Evolutionary conservation across 2,329 filamentous ascomycete species (phyloP).

Genomic region (Drechslera avenae): DNA sequence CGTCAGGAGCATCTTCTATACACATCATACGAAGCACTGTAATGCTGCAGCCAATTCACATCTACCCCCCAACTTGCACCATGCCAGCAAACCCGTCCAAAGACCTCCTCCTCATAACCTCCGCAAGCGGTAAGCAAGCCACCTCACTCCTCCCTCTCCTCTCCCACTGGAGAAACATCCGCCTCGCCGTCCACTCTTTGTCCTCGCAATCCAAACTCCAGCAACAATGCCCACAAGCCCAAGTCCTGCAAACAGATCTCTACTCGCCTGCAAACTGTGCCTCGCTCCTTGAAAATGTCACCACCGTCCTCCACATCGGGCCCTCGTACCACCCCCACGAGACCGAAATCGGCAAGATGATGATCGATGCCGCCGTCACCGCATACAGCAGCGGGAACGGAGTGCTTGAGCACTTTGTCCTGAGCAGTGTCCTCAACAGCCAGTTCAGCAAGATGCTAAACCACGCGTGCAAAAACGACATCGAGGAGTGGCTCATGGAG

Average conservation of each 20-base stretch:
- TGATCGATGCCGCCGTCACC: conserved; percentile 38
- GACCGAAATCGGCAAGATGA: conserved; percentile 40
- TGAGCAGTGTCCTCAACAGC: conserved; percentile 41
- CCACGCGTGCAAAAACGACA: conserved; percentile 44
- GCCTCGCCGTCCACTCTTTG: conserved; percentile 40
- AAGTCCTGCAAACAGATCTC: conserved; percentile 43
- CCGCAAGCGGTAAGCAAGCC: conserved; percentile 48
- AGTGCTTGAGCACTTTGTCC: conserved; percentile 45
- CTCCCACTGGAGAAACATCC: conserved; percentile 38
- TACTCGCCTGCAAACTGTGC: conserved; percentile 22
- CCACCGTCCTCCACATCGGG: conserved; percentile 41
- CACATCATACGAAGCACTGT: not conserved
- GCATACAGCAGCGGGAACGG: not conserved
- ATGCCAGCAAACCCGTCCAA: conserved; percentile 28
- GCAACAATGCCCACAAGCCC: conserved; percentile 38
- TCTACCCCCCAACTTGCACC: not conserved
- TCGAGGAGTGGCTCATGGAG: conserved; percentile 43
- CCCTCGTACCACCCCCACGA: conserved; percentile 46
- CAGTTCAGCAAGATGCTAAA: conserved; percentile 45
- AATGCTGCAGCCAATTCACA: not conserved
- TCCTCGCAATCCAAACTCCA: conserved; percentile 34
- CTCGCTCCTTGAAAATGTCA: conserved; percentile 37
- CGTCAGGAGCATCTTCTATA: not conserved
- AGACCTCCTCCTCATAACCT: conserved; percentile 48
- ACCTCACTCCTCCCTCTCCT: conserved; percentile 44